Evolutionary conservation across 441 rosid species (phyloP).

Genomic region (Eugenia klotzschiana): DNA sequence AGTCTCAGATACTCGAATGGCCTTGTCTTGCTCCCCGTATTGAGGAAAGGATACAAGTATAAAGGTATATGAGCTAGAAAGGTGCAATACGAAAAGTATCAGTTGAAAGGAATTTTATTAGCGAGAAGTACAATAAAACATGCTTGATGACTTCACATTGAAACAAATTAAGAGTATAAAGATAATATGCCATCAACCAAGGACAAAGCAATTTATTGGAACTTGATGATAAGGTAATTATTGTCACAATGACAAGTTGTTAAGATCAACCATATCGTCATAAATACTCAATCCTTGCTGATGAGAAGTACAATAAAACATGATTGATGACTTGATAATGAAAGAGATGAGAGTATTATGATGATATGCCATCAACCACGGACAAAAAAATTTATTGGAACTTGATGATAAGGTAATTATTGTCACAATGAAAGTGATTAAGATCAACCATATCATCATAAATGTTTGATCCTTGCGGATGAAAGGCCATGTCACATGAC

Average conservation of each 20-base stretch:
- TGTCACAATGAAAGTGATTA: not conserved
- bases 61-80: constrained; percentile 90
- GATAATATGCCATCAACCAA: not conserved
- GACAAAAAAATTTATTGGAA: not conserved
- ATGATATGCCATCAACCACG: not conserved
- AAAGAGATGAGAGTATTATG: not conserved
- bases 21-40: constrained; percentile 92
- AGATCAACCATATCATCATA: not conserved
- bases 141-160: not conserved
- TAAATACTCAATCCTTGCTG: not conserved
- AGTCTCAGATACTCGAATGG: constrained; percentile 94
- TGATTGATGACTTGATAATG: no score
- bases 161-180: not conserved
- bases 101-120: not conserved
- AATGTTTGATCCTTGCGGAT: not conserved
- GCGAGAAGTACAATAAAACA: not conserved
- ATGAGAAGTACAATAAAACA: not conserved
- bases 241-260: not conserved
- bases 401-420: not conserved
- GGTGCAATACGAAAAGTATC: not conserved
- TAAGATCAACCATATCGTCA: not conserved
- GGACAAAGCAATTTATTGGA: not conserved
- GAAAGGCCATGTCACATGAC: not conserved
- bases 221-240: not conserved
- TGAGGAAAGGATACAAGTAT: constrained; percentile 89